Conservation (phyloP, 257 asterid genomes). For the Solanum paucissectum region DNA sequence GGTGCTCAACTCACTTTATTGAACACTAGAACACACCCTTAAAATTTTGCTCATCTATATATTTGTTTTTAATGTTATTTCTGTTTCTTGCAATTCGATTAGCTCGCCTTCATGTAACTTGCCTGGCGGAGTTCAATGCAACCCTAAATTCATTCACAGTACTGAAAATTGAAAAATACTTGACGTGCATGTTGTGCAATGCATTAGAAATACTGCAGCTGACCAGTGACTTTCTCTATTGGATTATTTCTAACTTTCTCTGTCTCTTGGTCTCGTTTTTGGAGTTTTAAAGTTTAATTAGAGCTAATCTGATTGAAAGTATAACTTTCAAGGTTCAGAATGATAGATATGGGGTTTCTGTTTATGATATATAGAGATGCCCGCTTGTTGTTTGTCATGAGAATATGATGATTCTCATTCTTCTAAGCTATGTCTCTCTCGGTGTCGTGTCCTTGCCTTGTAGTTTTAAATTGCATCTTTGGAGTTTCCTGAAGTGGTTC, state of each 20-base stretch:
- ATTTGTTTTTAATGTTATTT: not conserved
- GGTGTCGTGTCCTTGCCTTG: not conserved
- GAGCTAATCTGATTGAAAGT: not conserved
- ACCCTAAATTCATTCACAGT: not conserved
- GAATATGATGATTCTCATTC: not conserved
- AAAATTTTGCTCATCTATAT: not conserved
- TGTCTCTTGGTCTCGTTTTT: not conserved
- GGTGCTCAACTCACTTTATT: not conserved
- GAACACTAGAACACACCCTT: not conserved
- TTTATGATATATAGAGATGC: not conserved
- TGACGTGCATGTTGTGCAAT: not conserved
- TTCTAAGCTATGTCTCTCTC: not conserved
- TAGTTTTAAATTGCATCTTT: not conserved
- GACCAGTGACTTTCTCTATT: not conserved
- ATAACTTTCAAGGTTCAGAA: not conserved
- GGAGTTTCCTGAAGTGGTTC: not conserved
- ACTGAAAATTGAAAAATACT: not conserved
- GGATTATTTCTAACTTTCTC: not conserved
- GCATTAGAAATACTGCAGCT: not conserved
- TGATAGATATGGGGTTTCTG: not conserved
- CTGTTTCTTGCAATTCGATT: not conserved
- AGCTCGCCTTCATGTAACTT: not conserved
- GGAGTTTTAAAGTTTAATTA: not conserved
- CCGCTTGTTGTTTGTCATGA: not conserved
- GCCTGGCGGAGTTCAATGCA: not conserved